Conservation (phyloP, 1,284 basidiomycete species). For the Lentinula novae-zelandiae region DNA sequence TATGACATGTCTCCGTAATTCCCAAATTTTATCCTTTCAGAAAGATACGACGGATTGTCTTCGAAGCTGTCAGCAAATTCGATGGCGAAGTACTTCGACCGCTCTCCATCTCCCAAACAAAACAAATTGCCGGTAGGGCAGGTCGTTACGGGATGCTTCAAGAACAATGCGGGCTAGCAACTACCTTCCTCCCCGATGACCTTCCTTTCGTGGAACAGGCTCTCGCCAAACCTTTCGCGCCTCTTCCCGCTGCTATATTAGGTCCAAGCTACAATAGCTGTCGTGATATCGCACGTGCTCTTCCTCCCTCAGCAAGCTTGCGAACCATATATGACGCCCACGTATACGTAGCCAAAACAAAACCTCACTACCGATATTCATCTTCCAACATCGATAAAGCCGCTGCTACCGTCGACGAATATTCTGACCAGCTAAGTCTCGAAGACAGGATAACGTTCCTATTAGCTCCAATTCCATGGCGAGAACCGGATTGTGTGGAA, state of each 20-base stretch:
- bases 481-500: conserved; percentile 37
- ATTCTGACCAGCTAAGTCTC: conserved; percentile 35
- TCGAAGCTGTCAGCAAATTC: conserved; percentile 75
- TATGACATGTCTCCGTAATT: not conserved
- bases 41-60: conserved; percentile 90
- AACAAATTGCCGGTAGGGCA: conserved; percentile 96
- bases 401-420: conserved; percentile 43
- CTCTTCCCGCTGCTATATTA: conserved; percentile 32
- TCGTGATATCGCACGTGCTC: conserved; percentile 24
- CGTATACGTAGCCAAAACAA: conserved; percentile 45
- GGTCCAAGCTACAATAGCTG: conserved; percentile 23
- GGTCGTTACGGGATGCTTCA: conserved; percentile 83
- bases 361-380: conserved; percentile 41
- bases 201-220: conserved; percentile 57
- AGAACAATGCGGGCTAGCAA: conserved; percentile 57
- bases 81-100: conserved; percentile 53
- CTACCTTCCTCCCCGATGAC: conserved; percentile 68
- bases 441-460: conserved; percentile 3
- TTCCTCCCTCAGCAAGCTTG: conserved; percentile 25
- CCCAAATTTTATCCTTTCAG: conserved; percentile 34
- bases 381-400: conserved; percentile 24
- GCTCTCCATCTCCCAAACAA: conserved; percentile 80
- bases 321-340: conserved; percentile 41
- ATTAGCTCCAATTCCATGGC: conserved; percentile 6
- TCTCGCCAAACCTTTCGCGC: conserved; percentile 33